These are phyloP conservation scores for Geranium incanum DNA, from an alignment of 441 rosid species.

Conservation along the genomic window DNA sequence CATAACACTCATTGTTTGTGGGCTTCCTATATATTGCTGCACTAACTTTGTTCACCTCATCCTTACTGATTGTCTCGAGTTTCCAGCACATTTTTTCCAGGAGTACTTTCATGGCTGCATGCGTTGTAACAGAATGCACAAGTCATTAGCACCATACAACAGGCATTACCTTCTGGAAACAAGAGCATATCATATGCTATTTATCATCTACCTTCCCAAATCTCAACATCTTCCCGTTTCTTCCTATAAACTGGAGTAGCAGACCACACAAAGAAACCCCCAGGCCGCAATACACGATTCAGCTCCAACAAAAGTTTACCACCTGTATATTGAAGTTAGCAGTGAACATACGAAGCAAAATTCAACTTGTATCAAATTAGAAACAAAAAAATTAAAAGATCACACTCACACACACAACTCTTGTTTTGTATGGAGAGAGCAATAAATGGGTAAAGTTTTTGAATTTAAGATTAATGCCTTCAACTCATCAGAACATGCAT, in stretches of 20 bases:
- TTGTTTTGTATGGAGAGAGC: neutral
- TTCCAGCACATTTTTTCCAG: constrained; percentile 83
- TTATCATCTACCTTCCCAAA: constrained; percentile 62
- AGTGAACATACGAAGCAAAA: neutral
- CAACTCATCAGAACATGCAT: neutral
- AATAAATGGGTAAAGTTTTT: neutral
- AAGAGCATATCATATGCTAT: neutral
- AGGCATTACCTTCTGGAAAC: neutral
- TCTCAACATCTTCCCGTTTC: constrained; percentile 57
- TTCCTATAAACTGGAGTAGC: constrained; percentile 97
- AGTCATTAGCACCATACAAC: neutral
- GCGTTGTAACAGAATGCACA: neutral
- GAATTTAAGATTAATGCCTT: neutral
- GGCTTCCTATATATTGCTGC: constrained; percentile 79
- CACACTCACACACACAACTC: neutral
- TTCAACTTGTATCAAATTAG: neutral
- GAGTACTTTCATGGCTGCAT: constrained; percentile 69
- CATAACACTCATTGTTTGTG: constrained; percentile 63
- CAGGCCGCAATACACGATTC: constrained; percentile 82
- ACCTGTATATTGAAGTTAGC: constrained; percentile 37
- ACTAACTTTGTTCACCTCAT: constrained; percentile 55
- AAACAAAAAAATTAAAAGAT: neutral
- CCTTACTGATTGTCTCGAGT: constrained; percentile 55
- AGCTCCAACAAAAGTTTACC: constrained; percentile 92
- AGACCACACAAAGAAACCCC: constrained; percentile 96